These are phyloP conservation scores for Xylaria longipes DNA, from an alignment of 495 filamentous ascomycete genomes.

Conservation along the genomic window DNA sequence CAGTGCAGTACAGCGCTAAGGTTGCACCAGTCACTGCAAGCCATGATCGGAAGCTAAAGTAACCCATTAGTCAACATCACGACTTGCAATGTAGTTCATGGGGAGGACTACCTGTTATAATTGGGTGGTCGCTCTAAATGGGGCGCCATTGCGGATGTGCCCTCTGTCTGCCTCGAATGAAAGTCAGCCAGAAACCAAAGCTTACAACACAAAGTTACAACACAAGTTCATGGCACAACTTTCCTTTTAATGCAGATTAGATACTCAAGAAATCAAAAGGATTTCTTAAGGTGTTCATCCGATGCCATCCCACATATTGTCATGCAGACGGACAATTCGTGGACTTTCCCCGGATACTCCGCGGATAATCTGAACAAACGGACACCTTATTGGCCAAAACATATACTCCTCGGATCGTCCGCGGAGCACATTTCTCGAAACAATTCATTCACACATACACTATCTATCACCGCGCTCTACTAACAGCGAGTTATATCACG, in stretches of 20 bases:
- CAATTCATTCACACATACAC: not conserved
- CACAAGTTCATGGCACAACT: too few species aligned
- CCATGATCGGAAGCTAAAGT: constrained; percentile 32
- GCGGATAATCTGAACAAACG: not conserved
- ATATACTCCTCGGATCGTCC: constrained; percentile 3
- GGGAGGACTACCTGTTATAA: constrained; percentile 13
- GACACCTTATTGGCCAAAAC: not conserved
- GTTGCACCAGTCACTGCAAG: constrained; percentile 36
- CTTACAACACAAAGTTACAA: not conserved
- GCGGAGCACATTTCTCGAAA: not conserved
- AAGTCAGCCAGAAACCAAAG: not conserved
- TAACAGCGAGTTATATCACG: not conserved
- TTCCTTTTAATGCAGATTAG: not conserved
- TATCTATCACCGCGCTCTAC: not conserved
- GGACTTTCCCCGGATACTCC: constrained; percentile 13
- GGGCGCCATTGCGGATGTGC: constrained; percentile 3
- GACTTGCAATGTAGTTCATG: not conserved
- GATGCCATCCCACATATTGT: not conserved
- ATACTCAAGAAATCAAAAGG: not conserved
- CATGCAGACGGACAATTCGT: not conserved
- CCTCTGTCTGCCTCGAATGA: not conserved
- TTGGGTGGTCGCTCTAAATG: constrained; percentile 19
- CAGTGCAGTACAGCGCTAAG: constrained; percentile 48
- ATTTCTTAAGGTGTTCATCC: not conserved
- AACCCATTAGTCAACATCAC: not conserved